These are phyloP conservation scores for Aspergillus floridensis DNA, from an alignment of 2,329 filamentous ascomycete genomes.

Conservation along the genomic window DNA sequence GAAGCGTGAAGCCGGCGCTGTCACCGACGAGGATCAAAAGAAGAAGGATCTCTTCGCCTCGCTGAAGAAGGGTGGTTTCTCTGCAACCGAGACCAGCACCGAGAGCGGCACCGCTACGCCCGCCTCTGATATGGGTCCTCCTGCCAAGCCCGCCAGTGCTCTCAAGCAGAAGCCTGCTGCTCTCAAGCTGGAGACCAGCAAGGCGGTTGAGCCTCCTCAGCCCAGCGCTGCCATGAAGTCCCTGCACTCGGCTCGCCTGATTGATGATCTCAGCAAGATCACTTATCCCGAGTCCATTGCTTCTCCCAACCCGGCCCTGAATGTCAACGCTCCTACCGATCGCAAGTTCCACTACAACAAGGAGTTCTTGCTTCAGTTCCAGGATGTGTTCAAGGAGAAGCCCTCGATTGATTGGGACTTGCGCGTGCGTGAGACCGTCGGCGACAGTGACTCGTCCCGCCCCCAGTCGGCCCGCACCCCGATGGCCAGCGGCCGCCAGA, in stretches of 20 bases:
- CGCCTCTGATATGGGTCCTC: slow-evolving; percentile 49
- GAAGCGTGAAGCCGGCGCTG: slow-evolving; percentile 35
- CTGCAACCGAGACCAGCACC: slow-evolving; percentile 38
- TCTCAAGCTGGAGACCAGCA: slow-evolving; percentile 84
- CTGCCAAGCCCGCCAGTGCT: slow-evolving; percentile 54
- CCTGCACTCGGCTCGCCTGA: slow-evolving; percentile 84
- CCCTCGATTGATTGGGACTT: slow-evolving; percentile 90
- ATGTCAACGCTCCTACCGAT: slow-evolving; percentile 66
- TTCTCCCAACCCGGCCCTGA: slow-evolving; percentile 89
- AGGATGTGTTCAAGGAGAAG: slow-evolving; percentile 93
- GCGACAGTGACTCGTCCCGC: slow-evolving; percentile 68
- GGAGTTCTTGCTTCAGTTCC: slow-evolving; percentile 93
- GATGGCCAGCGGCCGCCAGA: slow-evolving; percentile 49
- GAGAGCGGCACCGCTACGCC: slow-evolving; percentile 49
- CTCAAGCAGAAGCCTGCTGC: slow-evolving; percentile 80
- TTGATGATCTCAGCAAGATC: slow-evolving; percentile 73
- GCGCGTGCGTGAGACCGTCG: slow-evolving; percentile 80
- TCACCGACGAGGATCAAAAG: slow-evolving; percentile 31
- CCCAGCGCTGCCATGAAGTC: slow-evolving; percentile 92
- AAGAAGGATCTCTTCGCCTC: slow-evolving; percentile 45
- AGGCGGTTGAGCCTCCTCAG: slow-evolving; percentile 83
- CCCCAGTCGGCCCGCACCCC: slow-evolving; percentile 54
- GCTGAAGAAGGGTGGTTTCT: slow-evolving; percentile 42
- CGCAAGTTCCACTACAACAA: slow-evolving; percentile 94
- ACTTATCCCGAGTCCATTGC: slow-evolving; percentile 80